Evolutionary conservation across 2,329 filamentous ascomycete species (phyloP).

Genomic region (Penicillium sp.): DNA sequence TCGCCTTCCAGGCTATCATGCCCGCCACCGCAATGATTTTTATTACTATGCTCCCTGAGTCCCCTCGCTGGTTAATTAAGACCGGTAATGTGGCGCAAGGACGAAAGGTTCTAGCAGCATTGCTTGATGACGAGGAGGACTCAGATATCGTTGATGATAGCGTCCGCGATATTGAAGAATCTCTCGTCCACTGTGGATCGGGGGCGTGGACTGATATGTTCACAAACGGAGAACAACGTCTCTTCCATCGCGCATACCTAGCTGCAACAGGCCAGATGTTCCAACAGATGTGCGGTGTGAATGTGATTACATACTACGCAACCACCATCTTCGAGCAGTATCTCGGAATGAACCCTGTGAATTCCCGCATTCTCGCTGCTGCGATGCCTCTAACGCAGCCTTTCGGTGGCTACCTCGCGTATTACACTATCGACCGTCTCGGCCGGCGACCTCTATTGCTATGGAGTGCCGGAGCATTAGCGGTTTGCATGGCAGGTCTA

Average conservation of each 20-base stretch:
- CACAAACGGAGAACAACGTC: constrained; percentile 43
- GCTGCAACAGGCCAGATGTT: constrained; percentile 45
- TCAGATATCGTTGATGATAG: constrained; percentile 36
- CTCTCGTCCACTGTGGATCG: constrained; percentile 33
- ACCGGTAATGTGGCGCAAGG: constrained; percentile 19
- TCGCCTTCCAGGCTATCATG: constrained; percentile 29
- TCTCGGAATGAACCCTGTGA: constrained; percentile 2
- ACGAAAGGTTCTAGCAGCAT: constrained; percentile 12
- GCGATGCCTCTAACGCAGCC: constrained; percentile 22
- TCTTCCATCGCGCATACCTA: constrained; percentile 43
- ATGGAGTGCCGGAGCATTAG: constrained; percentile 11
- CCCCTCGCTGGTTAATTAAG: constrained; percentile 30
- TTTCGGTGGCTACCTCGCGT: constrained; percentile 32
- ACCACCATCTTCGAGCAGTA: constrained; percentile 11
- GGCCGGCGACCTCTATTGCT: constrained; percentile 24
- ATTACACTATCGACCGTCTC: constrained; percentile 35
- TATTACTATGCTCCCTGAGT: constrained; percentile 30
- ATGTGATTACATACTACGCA: constrained; percentile 37
- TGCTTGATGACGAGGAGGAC: constrained; percentile 19
- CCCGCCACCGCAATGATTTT: constrained; percentile 21
- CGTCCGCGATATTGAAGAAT: constrained; percentile 41
- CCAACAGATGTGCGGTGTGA: constrained; percentile 32
- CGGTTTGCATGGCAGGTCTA: constrained; percentile 10
- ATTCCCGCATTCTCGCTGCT: constrained; percentile 6
- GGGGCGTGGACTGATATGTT: constrained; percentile 46